A percentile compares a stretch with the other conserved stretches of the same genome.
phyloP scores from a whole-genome alignment of 208 protist species.

The Trypanosoma lewisi region DNA sequence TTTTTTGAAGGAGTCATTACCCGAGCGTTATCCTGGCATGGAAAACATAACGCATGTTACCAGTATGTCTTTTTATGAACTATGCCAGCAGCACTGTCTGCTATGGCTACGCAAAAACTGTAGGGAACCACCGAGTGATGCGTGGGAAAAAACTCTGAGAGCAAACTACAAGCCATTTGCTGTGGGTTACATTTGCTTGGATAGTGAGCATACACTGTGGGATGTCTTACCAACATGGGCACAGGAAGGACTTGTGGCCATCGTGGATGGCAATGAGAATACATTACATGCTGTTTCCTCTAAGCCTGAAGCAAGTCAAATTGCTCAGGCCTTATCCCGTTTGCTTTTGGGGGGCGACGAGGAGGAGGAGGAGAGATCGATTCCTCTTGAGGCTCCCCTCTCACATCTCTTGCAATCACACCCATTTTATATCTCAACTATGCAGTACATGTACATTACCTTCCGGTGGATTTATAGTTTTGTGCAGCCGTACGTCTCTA shows the following conservation, averaged over 20 bases:
- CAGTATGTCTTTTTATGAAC: constrained; percentile 45
- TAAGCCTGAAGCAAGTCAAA: constrained; percentile 19
- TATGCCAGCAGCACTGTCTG: constrained; percentile 71
- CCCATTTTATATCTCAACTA: constrained; percentile 52
- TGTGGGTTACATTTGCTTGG: constrained; percentile 71
- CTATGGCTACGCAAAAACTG: constrained; percentile 72
- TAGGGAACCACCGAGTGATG: constrained; percentile 13
- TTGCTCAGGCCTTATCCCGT: constrained; percentile 30
- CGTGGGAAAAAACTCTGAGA: constrained; percentile 31
- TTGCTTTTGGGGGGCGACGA: constrained; percentile 10
- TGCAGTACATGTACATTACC: constrained; percentile 50
- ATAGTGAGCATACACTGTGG: constrained; percentile 34
- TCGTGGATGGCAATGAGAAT: constrained; percentile 66
- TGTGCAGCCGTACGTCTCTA: constrained; percentile 39
- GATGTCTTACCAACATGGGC: constrained; percentile 15
- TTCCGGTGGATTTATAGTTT: constrained; percentile 37
- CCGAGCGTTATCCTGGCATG: constrained; percentile 46
- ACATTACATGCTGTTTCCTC: constrained; percentile 34
- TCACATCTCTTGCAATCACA: constrained; percentile 33
- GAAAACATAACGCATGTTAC: constrained; percentile 36
- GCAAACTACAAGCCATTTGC: constrained; percentile 58
- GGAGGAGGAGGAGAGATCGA: not conserved
- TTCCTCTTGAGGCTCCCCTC: constrained; percentile 28
- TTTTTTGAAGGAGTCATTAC: constrained; percentile 56
- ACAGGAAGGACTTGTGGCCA: constrained; percentile 34